A percentile compares a stretch with the other conserved stretches of the same genome.
phyloP scores from a whole-genome alignment of 805 yeast genomes.

The Myxozyma vanderwaltii region DNA sequence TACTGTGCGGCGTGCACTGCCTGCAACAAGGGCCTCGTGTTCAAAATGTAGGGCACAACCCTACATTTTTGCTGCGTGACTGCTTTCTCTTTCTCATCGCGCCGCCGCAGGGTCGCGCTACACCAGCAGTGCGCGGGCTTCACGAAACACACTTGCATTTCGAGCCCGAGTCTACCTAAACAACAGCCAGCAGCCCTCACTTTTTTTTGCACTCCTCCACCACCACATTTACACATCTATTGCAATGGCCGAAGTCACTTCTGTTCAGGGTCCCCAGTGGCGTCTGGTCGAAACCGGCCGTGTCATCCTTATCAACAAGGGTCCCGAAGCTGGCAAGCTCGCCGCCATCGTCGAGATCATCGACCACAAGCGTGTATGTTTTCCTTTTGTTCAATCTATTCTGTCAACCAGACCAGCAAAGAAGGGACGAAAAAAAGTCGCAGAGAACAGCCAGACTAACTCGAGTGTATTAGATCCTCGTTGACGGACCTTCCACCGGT shows the following conservation, averaged over 20 bases:
- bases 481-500: slow-evolving; percentile 91
- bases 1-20: neutral
- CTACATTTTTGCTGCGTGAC: slow-evolving; percentile 13
- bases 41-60: slow-evolving; percentile 2
- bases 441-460: too few species aligned
- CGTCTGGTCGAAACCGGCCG: slow-evolving; percentile 99
- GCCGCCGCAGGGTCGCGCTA: slow-evolving; percentile 28
- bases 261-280: slow-evolving; percentile 95
- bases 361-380: slow-evolving; percentile 94
- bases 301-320: slow-evolving; percentile 88
- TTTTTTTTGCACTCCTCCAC: neutral
- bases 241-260: slow-evolving; percentile 68
- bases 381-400: too few species aligned
- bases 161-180: slow-evolving; percentile 2
- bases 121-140: neutral
- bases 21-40: neutral
- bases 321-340: slow-evolving; percentile 71
- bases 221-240: neutral
- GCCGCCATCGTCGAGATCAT: slow-evolving; percentile 98
- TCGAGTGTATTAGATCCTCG: slow-evolving; percentile 85
- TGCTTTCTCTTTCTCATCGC: slow-evolving; percentile 10
- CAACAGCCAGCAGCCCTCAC: slow-evolving; percentile 1
- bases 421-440: neutral
- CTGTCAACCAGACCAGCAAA: neutral
- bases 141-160: slow-evolving; percentile 1